Conservation (phyloP, 768 basidiomycete species). For the Tylopilus cervinicoccineus region DNA sequence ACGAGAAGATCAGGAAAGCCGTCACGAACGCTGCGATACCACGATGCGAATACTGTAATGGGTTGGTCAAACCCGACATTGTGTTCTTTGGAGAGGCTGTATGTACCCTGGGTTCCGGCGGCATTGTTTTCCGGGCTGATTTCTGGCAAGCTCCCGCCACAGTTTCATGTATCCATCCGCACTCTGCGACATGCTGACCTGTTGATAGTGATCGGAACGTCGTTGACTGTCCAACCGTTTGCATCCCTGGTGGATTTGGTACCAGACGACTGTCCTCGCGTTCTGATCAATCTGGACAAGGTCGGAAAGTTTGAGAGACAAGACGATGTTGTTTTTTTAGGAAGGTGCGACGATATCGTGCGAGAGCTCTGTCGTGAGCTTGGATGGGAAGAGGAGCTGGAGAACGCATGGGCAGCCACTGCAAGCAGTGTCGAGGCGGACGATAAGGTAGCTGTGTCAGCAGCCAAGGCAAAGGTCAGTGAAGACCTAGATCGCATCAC, state of each 20-base stretch:
- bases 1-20: constrained; percentile 61
- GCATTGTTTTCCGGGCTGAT: not conserved
- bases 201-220: constrained; percentile 88
- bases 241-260: constrained; percentile 68
- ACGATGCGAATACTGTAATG: constrained; percentile 61
- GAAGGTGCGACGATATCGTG: constrained; percentile 69
- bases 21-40: constrained; percentile 58
- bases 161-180: constrained; percentile 57
- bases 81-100: constrained; percentile 88
- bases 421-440: constrained; percentile 24
- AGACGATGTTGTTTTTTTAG: constrained; percentile 62
- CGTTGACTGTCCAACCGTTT: constrained; percentile 83
- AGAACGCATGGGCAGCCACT: constrained; percentile 53
- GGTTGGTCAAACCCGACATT: constrained; percentile 89
- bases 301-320: constrained; percentile 65
- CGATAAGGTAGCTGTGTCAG: constrained; percentile 1
- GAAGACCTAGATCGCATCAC: constrained; percentile 28
- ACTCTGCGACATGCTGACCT: constrained; percentile 69
- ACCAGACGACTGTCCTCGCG: constrained; percentile 58
- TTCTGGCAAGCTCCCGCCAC: constrained; percentile 57
- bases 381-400: constrained; percentile 70
- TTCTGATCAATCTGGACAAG: constrained; percentile 84
- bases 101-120: constrained; percentile 22
- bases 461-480: constrained; percentile 4
- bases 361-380: constrained; percentile 58